phyloP scores from a whole-genome alignment of 2,329 filamentous ascomycete genomes.

The Microcyclosporella mali region DNA sequence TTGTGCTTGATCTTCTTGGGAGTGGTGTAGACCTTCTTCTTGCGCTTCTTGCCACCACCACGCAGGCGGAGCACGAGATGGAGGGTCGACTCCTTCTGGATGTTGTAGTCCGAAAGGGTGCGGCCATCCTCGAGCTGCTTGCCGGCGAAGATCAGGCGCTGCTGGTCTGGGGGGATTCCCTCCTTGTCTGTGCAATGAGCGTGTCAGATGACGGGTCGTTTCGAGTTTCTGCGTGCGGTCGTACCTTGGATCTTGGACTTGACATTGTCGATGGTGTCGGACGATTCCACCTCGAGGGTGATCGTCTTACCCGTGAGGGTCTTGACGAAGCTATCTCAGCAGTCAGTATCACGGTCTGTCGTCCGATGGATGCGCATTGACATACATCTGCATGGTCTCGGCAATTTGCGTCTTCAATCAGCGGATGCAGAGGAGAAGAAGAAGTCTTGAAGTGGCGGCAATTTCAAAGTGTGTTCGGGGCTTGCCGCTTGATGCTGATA shows the following conservation, averaged over 20 bases:
- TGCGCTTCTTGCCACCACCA: constrained; percentile 99
- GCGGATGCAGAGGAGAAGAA: constrained; percentile 4
- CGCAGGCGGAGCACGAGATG: constrained; percentile 96
- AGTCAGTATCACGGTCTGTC: not conserved
- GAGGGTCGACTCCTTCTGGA: constrained; percentile 99
- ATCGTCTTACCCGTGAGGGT: constrained; percentile 99
- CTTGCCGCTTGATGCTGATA: not conserved
- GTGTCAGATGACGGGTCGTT: constrained; percentile 6
- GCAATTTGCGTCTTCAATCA: constrained; percentile 8
- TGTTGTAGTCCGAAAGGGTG: constrained; percentile 99
- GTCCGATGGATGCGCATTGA: not conserved
- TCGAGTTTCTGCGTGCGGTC: constrained; percentile 18
- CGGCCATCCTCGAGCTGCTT: constrained; percentile 99
- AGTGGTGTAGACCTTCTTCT: constrained; percentile 99
- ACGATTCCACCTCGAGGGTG: constrained; percentile 99
- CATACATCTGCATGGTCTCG: constrained; percentile 8
- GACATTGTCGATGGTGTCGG: constrained; percentile 99
- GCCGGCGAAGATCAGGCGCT: constrained; percentile 98
- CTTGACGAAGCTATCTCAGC: constrained; percentile 96
- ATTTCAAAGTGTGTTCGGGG: not conserved
- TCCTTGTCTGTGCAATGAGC: constrained; percentile 76
- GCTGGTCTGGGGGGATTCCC: constrained; percentile 97
- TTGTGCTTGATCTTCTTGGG: constrained; percentile 99
- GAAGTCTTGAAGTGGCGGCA: not conserved
- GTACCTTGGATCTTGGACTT: constrained; percentile 86